Evolutionary conservation across 306 rosid genomes (phyloP).

Genomic region (Quercus gilva): DNA sequence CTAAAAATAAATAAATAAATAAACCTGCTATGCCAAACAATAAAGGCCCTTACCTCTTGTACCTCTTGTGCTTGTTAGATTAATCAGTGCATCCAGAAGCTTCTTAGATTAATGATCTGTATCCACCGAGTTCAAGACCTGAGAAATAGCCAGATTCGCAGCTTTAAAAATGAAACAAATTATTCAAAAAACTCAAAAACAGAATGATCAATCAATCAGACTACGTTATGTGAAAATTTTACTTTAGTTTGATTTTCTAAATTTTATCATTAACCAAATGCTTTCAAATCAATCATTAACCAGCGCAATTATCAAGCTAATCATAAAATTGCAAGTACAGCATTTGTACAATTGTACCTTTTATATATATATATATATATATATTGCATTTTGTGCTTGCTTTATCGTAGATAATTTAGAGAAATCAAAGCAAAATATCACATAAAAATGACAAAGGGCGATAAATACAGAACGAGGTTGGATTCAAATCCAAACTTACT

Average conservation of each 20-base stretch:
- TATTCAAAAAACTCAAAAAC: neutral
- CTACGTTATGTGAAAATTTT: neutral
- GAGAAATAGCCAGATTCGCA: slow-evolving; percentile 21
- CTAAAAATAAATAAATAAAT: neutral
- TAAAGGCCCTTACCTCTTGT: slow-evolving; percentile 20
- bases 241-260: neutral
- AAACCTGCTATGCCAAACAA: slow-evolving; percentile 1
- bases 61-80: slow-evolving; percentile 1
- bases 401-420: neutral
- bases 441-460: neutral
- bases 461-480: neutral
- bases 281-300: neutral
- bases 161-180: slow-evolving; percentile 15
- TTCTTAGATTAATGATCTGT: slow-evolving; percentile 44
- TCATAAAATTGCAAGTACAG: neutral
- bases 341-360: neutral
- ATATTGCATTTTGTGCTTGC: neutral
- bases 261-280: neutral
- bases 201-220: neutral
- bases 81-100: slow-evolving; percentile 48
- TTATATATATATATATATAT: neutral
- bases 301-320: neutral
- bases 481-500: slow-evolving; percentile 1
- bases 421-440: neutral
- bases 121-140: slow-evolving; percentile 30